phyloP scores from a whole-genome alignment of 129 eudicot genomes.

The Saposhnikovia divaricata region DNA sequence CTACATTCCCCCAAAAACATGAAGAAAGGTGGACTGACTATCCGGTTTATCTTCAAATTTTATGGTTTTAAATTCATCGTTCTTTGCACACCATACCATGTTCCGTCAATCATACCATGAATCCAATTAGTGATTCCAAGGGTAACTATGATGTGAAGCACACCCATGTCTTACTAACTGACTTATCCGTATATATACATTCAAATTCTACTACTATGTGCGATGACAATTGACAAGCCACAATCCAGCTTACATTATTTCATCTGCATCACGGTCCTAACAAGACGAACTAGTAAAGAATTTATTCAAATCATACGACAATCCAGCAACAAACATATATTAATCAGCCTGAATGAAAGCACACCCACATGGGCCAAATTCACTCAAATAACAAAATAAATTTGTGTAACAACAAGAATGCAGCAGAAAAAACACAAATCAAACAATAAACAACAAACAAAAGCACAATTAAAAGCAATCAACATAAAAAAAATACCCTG shows the following conservation, averaged over 20 bases:
- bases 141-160: background rate
- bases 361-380: background rate
- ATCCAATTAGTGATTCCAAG: background rate
- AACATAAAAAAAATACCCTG: constrained; percentile 45
- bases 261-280: background rate
- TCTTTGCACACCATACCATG: background rate
- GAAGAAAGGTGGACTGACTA: background rate
- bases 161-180: background rate
- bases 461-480: background rate
- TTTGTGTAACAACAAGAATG: background rate
- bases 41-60: background rate
- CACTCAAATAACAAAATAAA: background rate
- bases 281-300: background rate
- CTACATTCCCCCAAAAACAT: background rate
- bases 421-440: background rate
- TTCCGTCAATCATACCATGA: background rate
- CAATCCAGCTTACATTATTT: background rate
- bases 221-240: background rate
- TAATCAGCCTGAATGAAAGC: background rate
- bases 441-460: background rate
- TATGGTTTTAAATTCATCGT: background rate
- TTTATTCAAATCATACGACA: background rate
- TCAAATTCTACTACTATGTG: background rate
- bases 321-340: background rate
- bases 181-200: too few relatives aligned